phyloP scores from a whole-genome alignment of 2,329 filamentous ascomycete genomes.

The Aspergillus fumigatus region DNA sequence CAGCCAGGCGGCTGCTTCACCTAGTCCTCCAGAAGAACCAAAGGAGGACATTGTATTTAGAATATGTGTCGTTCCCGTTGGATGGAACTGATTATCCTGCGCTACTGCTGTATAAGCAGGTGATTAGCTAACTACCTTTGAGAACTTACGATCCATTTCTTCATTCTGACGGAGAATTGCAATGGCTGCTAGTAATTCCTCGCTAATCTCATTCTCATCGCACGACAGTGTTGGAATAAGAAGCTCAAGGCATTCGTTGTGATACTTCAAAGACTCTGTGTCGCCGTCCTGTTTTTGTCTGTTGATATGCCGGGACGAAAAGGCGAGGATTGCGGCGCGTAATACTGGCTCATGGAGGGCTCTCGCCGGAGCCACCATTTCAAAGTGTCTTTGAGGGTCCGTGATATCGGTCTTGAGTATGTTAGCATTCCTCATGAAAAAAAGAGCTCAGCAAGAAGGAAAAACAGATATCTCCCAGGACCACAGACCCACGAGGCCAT shows the following conservation, averaged over 20 bases:
- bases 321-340: constrained; percentile 29
- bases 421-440: not conserved
- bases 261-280: constrained; percentile 29
- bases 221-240: constrained; percentile 31
- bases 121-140: not conserved
- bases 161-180: constrained; percentile 34
- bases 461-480: not conserved
- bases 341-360: constrained; percentile 30
- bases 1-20: constrained; percentile 38
- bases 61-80: constrained; percentile 33
- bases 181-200: constrained; percentile 30
- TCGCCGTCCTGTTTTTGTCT: constrained; percentile 17
- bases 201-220: constrained; percentile 18
- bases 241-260: constrained; percentile 30
- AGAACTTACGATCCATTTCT: constrained; percentile 26
- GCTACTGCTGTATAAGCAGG: constrained; percentile 11
- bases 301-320: constrained; percentile 31
- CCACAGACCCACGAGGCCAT: constrained; percentile 29
- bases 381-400: constrained; percentile 29
- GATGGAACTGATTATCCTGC: constrained; percentile 32
- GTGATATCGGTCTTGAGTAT: constrained; percentile 27
- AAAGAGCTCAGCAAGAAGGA: not conserved
- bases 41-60: constrained; percentile 35
- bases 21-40: constrained; percentile 35
- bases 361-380: constrained; percentile 25